Evolutionary conservation across 805 yeast genomes (phyloP), one percentile per base, ranked within the genome.

Genomic region (Cyberlindnera maritima): DNA sequence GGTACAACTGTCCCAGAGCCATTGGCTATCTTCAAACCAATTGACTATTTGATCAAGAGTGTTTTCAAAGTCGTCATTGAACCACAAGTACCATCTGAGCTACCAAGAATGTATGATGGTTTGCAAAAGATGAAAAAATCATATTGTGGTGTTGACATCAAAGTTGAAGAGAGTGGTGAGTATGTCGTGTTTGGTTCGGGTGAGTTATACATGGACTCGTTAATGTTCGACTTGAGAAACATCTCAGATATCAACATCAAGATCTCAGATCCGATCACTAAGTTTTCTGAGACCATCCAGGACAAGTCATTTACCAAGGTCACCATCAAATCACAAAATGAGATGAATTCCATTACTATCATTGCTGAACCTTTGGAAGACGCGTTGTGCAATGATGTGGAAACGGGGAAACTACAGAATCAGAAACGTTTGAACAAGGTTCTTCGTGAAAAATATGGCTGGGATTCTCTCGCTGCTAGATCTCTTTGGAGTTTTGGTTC

Each of bases 161-260:
- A 76, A 52, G 88, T 85, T 1, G 96, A 89, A 61, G 96, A 88
- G 54, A 85, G 91, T 43, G 97, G 97, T 2, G 97, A 90, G 57
- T 88, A 85, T 61, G 81, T 82, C 1, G 62, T 94, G 0, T 59
- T 82, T 23, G 97, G 94, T 0, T 79, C 88, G 10, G 99, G 99
- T 7, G 98, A 94, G 60, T 57, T 92, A 15, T 88, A 88, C 59
- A 63, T 94, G 65, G 98, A 94, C 63, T 87, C 94, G 55, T 68
- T 86, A 20, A 65, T 94, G 34, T 86, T 83, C 62, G 97, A 89
- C 59, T 65, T 94, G 37, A 70, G 97, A 52, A 63, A 70, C 56
- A 49, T 57, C 8, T 75, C 85, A 0, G 78, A 77, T 19, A 73
- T 90, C 34, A 85, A 83, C 43, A 79, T 94, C 45, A 86, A 83